These are phyloP conservation scores for Cytospora piceicola DNA, from an alignment of 2,329 filamentous ascomycete species.

Conservation along the genomic window DNA sequence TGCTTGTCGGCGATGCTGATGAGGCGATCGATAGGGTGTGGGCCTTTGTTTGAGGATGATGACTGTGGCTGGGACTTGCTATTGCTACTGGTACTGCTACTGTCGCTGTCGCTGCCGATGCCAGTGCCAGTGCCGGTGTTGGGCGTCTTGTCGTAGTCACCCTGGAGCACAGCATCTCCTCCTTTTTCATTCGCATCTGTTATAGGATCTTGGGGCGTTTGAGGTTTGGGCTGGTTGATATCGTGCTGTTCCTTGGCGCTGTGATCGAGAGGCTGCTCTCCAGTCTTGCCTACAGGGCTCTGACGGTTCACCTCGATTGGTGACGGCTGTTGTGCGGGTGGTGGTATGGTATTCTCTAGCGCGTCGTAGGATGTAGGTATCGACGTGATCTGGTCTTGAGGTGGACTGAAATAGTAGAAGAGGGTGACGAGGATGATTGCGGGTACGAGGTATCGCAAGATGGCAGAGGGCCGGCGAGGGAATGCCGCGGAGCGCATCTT, in stretches of 20 bases:
- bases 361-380: constrained; percentile 4
- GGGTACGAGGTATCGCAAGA: constrained; percentile 44
- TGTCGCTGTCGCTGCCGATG: constrained; percentile 11
- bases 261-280: constrained; percentile 18
- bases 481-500: constrained; percentile 45
- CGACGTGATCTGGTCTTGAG: not conserved
- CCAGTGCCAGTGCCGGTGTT: not conserved
- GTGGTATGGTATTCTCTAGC: constrained; percentile 1
- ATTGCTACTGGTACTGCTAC: constrained; percentile 12
- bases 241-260: constrained; percentile 26
- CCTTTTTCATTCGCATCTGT: constrained; percentile 7
- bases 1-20: constrained; percentile 50
- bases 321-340: constrained; percentile 7
- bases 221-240: constrained; percentile 15
- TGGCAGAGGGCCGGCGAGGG: constrained; percentile 44
- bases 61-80: constrained; percentile 6
- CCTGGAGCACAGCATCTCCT: constrained; percentile 17
- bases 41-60: constrained; percentile 7
- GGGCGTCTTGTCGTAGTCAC: constrained; percentile 16
- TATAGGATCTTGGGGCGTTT: constrained; percentile 24
- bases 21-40: constrained; percentile 56
- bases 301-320: constrained; percentile 19
- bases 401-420: constrained; percentile 38
- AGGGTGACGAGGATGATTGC: constrained; percentile 39
- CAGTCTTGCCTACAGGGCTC: constrained; percentile 24